Base-by-base conservation (phyloP, 169 alveolate species). In the Plasmodium gonderi region DNA sequence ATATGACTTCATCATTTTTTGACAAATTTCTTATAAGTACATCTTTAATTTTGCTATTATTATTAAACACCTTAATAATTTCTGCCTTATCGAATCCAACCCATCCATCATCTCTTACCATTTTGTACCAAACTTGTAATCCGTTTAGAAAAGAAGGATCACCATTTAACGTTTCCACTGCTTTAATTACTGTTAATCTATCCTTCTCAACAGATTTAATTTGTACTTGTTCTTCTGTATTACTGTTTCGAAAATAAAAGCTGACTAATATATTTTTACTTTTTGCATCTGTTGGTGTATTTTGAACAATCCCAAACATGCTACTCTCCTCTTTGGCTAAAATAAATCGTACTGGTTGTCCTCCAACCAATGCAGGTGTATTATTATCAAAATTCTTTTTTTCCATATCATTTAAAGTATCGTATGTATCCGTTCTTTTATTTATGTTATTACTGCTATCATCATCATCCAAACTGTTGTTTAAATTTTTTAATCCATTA, bases 251-350 rank as follows among this genome's bases (percentile, higher is more conserved):
- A 64, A 83, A 83, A 60, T 38, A 64, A 90, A 85, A 80, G 47
- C 79, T 64, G 49, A 79, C 80, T 82, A 80, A 68, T 68, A 69
- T 83, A 68, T 92, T 83, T 51, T 80, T 80, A 36, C 94, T 47
- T 64, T 83, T 82, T 36, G 45, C 44, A 49, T 91, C 94, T n/a
- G 75, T 69, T 42, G 92, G 72, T 54, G 80, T 68, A 45, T 77
- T 67, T 75, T 94, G 95, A 20, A 94, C 90, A 20, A 91, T 17
- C 23, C 96, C 95, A 65, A 91, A 94, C 95, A 91, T 91, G 74
- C 83, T 79, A 17, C 92, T 94, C 38, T 91, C 95, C 42, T 91
- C 95, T 23, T 91, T 91, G 23, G 95, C 90, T 47, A 91, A 47
- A 38, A 72, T 82, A 72, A 76, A 91, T 14, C 94, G 79, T 26